Evolutionary conservation across 306 rosid species (phyloP).

Genomic region (Quercus variabilis): DNA sequence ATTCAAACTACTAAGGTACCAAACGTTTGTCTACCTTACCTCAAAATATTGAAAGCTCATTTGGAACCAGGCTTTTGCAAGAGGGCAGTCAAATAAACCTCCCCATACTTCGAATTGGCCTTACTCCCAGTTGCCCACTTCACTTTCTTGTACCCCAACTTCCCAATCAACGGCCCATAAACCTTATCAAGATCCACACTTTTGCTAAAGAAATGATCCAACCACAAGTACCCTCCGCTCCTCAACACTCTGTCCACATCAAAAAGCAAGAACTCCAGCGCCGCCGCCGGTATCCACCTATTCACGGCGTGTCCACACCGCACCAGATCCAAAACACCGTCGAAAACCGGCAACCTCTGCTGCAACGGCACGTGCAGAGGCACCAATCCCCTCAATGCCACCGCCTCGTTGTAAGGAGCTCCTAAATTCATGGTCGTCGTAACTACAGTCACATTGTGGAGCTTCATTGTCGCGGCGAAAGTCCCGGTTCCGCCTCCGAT

Average conservation of each 20-base stretch:
- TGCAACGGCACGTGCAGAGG: conserved; percentile 92
- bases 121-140: conserved; percentile 85
- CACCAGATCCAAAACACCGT: conserved; percentile 81
- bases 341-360: conserved; percentile 84
- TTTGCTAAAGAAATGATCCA: conserved; percentile 87
- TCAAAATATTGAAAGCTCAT: conserved; percentile 29
- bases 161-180: conserved; percentile 71
- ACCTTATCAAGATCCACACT: conserved; percentile 70
- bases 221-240: conserved; percentile 87
- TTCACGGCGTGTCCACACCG: conserved; percentile 93
- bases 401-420: conserved; percentile 77
- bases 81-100: conserved; percentile 81
- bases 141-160: conserved; percentile 83
- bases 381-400: conserved; percentile 73
- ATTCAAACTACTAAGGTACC: background rate
- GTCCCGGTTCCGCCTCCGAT: conserved; percentile 88
- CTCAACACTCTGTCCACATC: conserved; percentile 86
- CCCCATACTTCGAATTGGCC: conserved; percentile 69
- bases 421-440: conserved; percentile 85
- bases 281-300: conserved; percentile 80
- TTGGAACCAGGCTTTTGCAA: conserved; percentile 81
- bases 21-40: conserved; percentile 21
- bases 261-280: conserved; percentile 74
- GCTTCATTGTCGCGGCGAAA: conserved; percentile 83
- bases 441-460: conserved; percentile 63